These are phyloP conservation scores for Taiwanofungus camphoratus DNA, from an alignment of 1,284 basidiomycete genomes.

Conservation along the genomic window DNA sequence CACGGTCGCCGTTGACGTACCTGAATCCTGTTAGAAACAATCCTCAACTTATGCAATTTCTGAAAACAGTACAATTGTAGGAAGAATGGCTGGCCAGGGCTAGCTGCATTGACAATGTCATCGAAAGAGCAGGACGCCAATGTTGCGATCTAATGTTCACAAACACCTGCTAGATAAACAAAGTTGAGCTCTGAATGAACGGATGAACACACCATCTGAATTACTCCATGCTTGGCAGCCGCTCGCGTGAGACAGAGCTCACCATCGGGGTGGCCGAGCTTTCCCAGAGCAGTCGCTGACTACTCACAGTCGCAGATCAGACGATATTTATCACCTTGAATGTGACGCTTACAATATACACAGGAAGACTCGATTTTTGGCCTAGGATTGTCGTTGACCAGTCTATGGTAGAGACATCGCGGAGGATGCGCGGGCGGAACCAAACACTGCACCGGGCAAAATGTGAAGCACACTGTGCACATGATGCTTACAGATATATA, in stretches of 20 bases:
- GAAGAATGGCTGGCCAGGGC: constrained; percentile 72
- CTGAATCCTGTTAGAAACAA: constrained; percentile 26
- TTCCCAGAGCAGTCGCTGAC: constrained; percentile 80
- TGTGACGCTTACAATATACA: constrained; percentile 44
- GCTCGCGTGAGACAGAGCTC: constrained; percentile 85
- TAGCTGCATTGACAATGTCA: constrained; percentile 76
- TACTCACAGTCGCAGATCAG: constrained; percentile 20
- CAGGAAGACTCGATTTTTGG: constrained; percentile 47
- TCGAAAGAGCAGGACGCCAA: constrained; percentile 87
- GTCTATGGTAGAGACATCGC: constrained; percentile 59
- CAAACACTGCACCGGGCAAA: constrained; percentile 42
- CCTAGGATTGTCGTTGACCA: constrained; percentile 57
- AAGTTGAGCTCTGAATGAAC: too few relatives aligned
- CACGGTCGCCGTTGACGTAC: constrained; percentile 83
- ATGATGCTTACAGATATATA: not conserved
- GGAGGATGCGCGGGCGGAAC: constrained; percentile 70
- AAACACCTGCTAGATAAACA: not conserved
- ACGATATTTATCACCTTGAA: not conserved
- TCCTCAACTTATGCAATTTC: not conserved
- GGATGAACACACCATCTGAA: constrained; percentile 93
- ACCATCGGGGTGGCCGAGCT: constrained; percentile 91
- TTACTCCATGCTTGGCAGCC: constrained; percentile 72
- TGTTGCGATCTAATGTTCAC: constrained; percentile 51
- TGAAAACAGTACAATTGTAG: constrained; percentile 55
- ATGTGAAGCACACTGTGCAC: not conserved